Base-by-base conservation (phyloP, 1,284 basidiomycete species). In the Naganishia albida region DNA sequence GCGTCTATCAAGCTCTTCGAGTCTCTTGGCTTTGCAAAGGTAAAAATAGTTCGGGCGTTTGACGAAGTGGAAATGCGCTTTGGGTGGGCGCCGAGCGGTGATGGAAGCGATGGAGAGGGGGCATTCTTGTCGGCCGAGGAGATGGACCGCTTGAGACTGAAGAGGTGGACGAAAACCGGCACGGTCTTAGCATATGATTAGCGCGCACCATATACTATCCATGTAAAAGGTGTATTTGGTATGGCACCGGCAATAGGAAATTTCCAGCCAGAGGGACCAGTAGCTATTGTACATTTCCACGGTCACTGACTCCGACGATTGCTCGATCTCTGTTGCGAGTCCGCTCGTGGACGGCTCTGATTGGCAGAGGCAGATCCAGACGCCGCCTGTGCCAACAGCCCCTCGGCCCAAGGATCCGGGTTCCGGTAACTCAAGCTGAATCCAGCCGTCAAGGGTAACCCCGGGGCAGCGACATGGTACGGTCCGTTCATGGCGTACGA, bases 31-130 rank as follows among this genome's bases (percentile, higher is more conserved):
- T 91, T 92, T 70, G 74, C 73, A 28, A 77, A 86, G 34, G 85
- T 84, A 39, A 87, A 87, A 72, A 75, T 81, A 16, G 87, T 90
- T 18, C 82, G 84, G 57, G 86, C 91, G 16, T 92, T 89, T 72
- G 78, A 83, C 38, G 89, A 93, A 74, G 81, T 89, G 1, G 89
- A 91, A 78, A 82, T 91, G 84, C 82, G 81, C 4, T 81, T 73
- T 68, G 74, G 72, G 26, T 68, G 70, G 64, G 44, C 62, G 7
- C 56, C 57, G 50, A 12, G 30, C 6, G 56, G 44, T 12, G 56
- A 57, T 46, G 55, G 56, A 30, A 39, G 20, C 40, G 42, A 53
- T 20, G 64, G 44, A 1, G 49, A 43, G 56, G 63, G 54, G 1
- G 30, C 7, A 40, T 40, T 65, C 26, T 16, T 50, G 46, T 26